These are phyloP conservation scores for Suillus clintonianus DNA, from an alignment of 768 basidiomycete species.

Conservation along the genomic window DNA sequence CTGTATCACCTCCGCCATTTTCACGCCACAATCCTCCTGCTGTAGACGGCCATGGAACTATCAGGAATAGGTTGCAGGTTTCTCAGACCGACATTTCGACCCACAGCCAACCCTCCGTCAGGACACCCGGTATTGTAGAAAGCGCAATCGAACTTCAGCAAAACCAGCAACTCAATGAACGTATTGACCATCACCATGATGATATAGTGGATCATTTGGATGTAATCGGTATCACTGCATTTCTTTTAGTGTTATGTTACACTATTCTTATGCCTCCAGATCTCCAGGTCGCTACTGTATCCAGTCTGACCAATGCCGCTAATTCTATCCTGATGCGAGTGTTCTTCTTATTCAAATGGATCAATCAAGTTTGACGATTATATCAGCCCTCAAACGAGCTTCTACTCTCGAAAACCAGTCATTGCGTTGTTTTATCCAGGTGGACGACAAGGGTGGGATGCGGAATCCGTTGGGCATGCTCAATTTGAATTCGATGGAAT, in stretches of 20 bases:
- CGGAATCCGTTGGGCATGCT: conserved; percentile 30
- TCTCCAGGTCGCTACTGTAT: conserved; percentile 72
- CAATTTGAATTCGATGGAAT: conserved; percentile 40
- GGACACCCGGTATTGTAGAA: conserved; percentile 42
- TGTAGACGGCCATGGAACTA: not conserved
- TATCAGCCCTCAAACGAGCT: conserved; percentile 64
- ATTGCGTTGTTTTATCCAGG: conserved; percentile 50
- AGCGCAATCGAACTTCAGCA: conserved; percentile 45
- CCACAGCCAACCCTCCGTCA: conserved; percentile 27
- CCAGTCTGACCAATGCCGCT: conserved; percentile 76
- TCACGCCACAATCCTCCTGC: not conserved
- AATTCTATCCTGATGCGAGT: conserved; percentile 73
- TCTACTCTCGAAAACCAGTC: conserved; percentile 71
- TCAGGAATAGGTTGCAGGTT: conserved; percentile 34
- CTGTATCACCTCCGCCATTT: not conserved
- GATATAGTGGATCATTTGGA: conserved; percentile 85
- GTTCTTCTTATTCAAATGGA: not conserved
- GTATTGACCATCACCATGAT: conserved; percentile 56
- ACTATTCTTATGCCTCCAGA: conserved; percentile 42
- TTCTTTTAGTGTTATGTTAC: not conserved
- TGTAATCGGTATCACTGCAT: conserved; percentile 57
- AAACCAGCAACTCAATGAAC: conserved; percentile 16
- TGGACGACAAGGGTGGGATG: conserved; percentile 18
- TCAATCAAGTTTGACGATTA: conserved; percentile 1
- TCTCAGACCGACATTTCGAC: conserved; percentile 43